These are phyloP conservation scores for Saturnispora zaruensis DNA, from an alignment of 805 yeast species.

Conservation along the genomic window DNA sequence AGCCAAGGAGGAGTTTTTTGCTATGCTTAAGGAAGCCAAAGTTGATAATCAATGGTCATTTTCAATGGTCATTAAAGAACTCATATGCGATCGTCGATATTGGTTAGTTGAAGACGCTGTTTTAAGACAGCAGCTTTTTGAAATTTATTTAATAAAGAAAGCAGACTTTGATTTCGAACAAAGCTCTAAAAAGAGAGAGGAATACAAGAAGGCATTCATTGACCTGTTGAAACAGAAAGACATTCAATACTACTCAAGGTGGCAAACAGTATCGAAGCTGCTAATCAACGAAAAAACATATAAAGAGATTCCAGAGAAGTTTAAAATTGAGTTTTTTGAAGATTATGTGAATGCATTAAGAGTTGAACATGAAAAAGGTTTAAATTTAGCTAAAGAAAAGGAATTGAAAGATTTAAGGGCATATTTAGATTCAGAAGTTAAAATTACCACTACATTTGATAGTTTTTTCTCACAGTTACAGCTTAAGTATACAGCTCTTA, in stretches of 20 bases:
- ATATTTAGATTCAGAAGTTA: constrained; percentile 30
- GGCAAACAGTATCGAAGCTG: constrained; percentile 49
- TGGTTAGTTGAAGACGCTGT: constrained; percentile 60
- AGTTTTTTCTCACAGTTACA: constrained; percentile 16
- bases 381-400: constrained; percentile 30
- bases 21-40: constrained; percentile 43
- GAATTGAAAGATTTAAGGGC: constrained; percentile 47
- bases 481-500: constrained; percentile 43
- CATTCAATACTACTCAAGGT: constrained; percentile 49
- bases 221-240: constrained; percentile 37
- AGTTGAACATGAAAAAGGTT: constrained; percentile 22
- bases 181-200: constrained; percentile 44
- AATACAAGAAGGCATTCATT: constrained; percentile 46
- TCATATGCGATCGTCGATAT: constrained; percentile 53
- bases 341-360: constrained; percentile 40
- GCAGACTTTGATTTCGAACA: constrained; percentile 43
- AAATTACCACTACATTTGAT: constrained; percentile 2
- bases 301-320: constrained; percentile 48
- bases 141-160: constrained; percentile 48
- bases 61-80: constrained; percentile 48
- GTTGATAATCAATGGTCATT: constrained; percentile 77
- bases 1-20: constrained; percentile 35
- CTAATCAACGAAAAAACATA: constrained; percentile 63
- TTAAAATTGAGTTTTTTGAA: constrained; percentile 46
- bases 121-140: constrained; percentile 52